Evolutionary conservation across 2,329 filamentous ascomycete species (phyloP).

Genomic region (Pyrenochaeta sp.): DNA sequence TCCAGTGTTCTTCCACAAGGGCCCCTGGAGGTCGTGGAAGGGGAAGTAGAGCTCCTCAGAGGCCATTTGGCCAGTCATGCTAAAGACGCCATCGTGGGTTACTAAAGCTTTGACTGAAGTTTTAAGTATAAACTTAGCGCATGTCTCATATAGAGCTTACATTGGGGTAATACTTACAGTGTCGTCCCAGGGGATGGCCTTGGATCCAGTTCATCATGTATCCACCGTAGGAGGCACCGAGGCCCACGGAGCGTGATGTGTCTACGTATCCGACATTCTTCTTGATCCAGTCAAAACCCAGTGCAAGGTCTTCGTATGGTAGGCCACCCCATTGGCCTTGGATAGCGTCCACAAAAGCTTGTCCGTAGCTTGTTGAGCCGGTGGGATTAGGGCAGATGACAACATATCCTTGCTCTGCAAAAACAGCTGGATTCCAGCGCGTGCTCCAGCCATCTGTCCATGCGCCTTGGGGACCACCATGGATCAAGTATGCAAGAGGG

Average conservation of each 20-base stretch:
- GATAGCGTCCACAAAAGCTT: conserved; percentile 79
- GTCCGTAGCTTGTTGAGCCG: conserved; percentile 83
- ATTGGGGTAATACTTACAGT: conserved; percentile 52
- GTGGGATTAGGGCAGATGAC: conserved; percentile 85
- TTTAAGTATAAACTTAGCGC: no score
- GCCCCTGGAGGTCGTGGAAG: conserved; percentile 53
- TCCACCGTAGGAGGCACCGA: conserved; percentile 67
- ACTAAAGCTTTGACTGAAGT: conserved; percentile 77
- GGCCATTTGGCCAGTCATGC: conserved; percentile 59
- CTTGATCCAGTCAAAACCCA: conserved; percentile 77
- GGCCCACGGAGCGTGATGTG: conserved; percentile 72
- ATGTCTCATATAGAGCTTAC: no score
- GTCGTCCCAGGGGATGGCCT: conserved; percentile 80
- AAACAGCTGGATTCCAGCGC: conserved; percentile 86
- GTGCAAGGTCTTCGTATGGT: conserved; percentile 83
- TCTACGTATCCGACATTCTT: conserved; percentile 74
- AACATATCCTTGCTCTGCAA: conserved; percentile 87
- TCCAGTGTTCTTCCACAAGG: conserved; percentile 50
- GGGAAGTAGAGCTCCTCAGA: conserved; percentile 64
- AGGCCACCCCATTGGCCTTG: conserved; percentile 82
- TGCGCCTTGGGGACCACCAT: conserved; percentile 82
- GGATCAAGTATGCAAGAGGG: conserved; percentile 80
- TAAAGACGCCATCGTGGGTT: conserved; percentile 87
- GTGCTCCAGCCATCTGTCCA: conserved; percentile 82
- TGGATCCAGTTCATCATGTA: conserved; percentile 81